These are phyloP conservation scores for Penicillium sp. DNA, from an alignment of 2,329 filamentous ascomycete species.

Conservation along the genomic window DNA sequence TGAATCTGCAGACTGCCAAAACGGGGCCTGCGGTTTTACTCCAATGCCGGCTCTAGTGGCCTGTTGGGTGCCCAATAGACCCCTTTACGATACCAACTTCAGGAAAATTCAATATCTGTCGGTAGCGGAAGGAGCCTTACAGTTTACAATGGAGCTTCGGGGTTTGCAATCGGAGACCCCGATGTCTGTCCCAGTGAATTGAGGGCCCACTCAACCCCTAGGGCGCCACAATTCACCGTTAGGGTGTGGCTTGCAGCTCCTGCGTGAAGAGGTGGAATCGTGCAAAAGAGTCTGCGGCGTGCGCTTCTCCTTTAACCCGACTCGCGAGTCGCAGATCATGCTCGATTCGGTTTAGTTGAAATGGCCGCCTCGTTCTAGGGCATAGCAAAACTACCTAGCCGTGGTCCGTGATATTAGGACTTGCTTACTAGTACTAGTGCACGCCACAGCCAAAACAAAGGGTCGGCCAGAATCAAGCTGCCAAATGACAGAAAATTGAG, in stretches of 20 bases:
- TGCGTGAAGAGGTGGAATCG: background rate
- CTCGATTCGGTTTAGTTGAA: background rate
- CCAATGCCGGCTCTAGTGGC: no score
- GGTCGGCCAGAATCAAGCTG: background rate
- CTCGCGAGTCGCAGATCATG: background rate
- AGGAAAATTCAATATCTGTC: background rate
- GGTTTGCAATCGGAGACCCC: slow-evolving; percentile 4
- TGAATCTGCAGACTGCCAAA: slow-evolving; percentile 7
- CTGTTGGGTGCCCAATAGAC: background rate
- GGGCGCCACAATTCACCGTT: slow-evolving; percentile 22
- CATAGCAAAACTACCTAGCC: background rate
- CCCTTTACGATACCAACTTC: background rate
- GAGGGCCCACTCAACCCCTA: slow-evolving; percentile 6
- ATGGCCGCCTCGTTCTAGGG: background rate
- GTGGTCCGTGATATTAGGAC: slow-evolving; percentile 2
- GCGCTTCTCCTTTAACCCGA: slow-evolving; percentile 6
- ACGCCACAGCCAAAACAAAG: background rate
- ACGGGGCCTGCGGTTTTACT: slow-evolving; percentile 9
- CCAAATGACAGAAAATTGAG: background rate
- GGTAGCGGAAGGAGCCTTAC: background rate
- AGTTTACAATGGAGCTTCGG: background rate
- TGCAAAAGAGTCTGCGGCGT: slow-evolving; percentile 18
- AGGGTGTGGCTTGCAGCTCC: slow-evolving; percentile 19
- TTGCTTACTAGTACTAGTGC: slow-evolving; percentile 5
- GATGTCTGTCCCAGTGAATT: slow-evolving; percentile 12